Evolutionary conservation across 2,329 filamentous ascomycete genomes (phyloP).

Genomic region (Capronia americana): DNA sequence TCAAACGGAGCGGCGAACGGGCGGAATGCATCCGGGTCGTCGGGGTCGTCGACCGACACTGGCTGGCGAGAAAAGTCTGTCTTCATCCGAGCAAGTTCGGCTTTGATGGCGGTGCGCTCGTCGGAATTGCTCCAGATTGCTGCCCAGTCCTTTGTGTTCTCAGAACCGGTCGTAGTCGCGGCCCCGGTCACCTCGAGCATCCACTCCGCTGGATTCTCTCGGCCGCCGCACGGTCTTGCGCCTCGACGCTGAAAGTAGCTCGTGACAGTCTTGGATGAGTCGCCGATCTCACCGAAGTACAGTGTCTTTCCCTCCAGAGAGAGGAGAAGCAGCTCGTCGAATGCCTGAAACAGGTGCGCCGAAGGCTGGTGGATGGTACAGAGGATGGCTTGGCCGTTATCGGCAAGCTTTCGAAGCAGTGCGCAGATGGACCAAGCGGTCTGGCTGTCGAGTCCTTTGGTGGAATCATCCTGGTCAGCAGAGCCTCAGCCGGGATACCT

Average conservation of each 20-base stretch:
- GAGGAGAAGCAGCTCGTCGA: conserved; percentile 79
- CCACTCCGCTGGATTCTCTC: conserved; percentile 76
- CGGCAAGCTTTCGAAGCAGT: conserved; percentile 67
- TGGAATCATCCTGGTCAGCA: conserved; percentile 34
- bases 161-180: conserved; percentile 61
- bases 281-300: conserved; percentile 79
- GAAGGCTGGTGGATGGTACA: conserved; percentile 64
- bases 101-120: conserved; percentile 59
- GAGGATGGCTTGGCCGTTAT: conserved; percentile 59
- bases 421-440: conserved; percentile 68
- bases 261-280: conserved; percentile 61
- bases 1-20: background rate
- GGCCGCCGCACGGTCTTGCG: conserved; percentile 62
- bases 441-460: conserved; percentile 67
- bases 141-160: conserved; percentile 71
- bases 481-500: too few species aligned
- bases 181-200: conserved; percentile 45
- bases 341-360: conserved; percentile 57
- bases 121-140: conserved; percentile 64
- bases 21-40: background rate
- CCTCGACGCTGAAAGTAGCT: conserved; percentile 70
- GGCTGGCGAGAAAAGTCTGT: background rate
- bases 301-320: conserved; percentile 77
- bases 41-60: background rate
- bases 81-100: background rate